Evolutionary conservation across 352 stramenopile species (phyloP).

Genomic region (Hyaloperonospora arabidopsidis): DNA sequence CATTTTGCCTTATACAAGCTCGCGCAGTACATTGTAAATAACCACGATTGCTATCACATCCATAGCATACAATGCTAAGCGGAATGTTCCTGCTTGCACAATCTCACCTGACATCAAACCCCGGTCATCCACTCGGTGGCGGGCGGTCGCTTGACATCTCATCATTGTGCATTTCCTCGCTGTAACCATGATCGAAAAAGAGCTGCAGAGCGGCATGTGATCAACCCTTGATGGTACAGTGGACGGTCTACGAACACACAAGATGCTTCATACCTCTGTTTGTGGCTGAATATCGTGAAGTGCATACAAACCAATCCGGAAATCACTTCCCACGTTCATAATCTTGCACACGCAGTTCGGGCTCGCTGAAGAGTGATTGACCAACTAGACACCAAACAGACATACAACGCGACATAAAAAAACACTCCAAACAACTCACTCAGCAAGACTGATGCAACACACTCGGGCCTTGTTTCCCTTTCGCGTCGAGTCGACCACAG

Average conservation of each 20-base stretch:
- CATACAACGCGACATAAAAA: slow-evolving; percentile 1
- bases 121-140: slow-evolving; percentile 56
- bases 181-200: slow-evolving; percentile 82
- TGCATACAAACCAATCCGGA: slow-evolving; percentile 90
- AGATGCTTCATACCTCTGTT: slow-evolving; percentile 48
- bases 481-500: slow-evolving; percentile 87
- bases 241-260: not conserved
- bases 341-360: slow-evolving; percentile 88
- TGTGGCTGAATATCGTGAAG: slow-evolving; percentile 81
- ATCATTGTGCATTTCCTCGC: slow-evolving; percentile 58
- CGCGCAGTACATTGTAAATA: too few species aligned
- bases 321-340: slow-evolving; percentile 88
- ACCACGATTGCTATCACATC: too few species aligned
- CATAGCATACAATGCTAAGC: too few species aligned
- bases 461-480: slow-evolving; percentile 93
- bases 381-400: slow-evolving; percentile 52
- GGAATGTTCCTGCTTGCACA: too few species aligned
- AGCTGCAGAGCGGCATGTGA: slow-evolving; percentile 35
- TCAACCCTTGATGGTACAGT: not conserved
- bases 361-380: slow-evolving; percentile 73
- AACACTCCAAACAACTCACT: not conserved
- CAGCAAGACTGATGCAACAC: slow-evolving; percentile 9
- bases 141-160: slow-evolving; percentile 52
- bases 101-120: too few species aligned
- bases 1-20: too few species aligned